phyloP scores from a whole-genome alignment of 495 filamentous ascomycete genomes.

The Tuber calosporum region DNA sequence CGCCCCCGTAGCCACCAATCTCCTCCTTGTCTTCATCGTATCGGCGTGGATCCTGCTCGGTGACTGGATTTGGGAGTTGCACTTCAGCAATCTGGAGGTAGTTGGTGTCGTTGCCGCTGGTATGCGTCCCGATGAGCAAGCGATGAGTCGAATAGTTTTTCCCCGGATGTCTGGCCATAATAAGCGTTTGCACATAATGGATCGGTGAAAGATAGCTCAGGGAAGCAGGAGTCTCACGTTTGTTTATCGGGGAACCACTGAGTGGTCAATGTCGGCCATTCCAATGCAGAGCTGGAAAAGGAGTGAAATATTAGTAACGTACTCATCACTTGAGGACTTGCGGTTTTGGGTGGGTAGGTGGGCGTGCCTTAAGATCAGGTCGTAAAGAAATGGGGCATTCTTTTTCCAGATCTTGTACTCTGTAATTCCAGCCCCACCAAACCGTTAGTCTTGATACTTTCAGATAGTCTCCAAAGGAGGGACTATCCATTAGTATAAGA shows the following conservation, averaged over 20 bases:
- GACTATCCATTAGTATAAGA: not conserved
- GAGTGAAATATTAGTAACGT: conserved; percentile 7
- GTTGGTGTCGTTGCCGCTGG: conserved; percentile 76
- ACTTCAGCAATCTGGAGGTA: conserved; percentile 92
- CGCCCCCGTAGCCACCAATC: conserved; percentile 78
- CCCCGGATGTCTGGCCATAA: conserved; percentile 55
- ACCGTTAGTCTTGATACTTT: not conserved
- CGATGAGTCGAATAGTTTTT: conserved; percentile 85
- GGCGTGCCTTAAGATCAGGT: conserved; percentile 71
- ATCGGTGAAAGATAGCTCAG: not conserved
- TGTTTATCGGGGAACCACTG: conserved; percentile 98
- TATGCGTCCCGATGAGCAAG: conserved; percentile 89
- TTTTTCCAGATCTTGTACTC: conserved; percentile 99
- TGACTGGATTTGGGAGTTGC: conserved; percentile 72
- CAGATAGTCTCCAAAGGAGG: not conserved
- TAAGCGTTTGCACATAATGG: conserved; percentile 24
- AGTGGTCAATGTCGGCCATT: conserved; percentile 95
- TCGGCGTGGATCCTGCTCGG: conserved; percentile 62
- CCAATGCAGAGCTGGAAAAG: conserved; percentile 65
- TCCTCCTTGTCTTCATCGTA: conserved; percentile 89
- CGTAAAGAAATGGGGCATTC: conserved; percentile 96
- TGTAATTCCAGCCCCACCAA: conserved; percentile 41
- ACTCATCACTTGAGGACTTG: not conserved
- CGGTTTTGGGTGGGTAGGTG: conserved; percentile 6
- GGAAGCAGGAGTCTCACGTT: conserved; percentile 49